These are phyloP conservation scores for Rhynchospora tenuis DNA, from an alignment of 176 grass and related monocot genomes.

Conservation along the genomic window DNA sequence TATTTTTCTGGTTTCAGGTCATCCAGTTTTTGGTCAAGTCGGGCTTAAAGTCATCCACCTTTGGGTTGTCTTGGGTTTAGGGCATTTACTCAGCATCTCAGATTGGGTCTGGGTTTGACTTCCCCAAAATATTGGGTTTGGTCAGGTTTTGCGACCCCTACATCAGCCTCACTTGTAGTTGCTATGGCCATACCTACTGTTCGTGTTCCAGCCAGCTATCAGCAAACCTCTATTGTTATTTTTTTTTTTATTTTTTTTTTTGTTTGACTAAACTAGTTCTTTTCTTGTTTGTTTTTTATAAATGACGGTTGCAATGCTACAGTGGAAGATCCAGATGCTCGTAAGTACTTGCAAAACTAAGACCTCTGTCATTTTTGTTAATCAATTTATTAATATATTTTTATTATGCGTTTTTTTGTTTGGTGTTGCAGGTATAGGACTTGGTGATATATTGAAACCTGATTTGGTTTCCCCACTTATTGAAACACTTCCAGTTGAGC, in stretches of 20 bases:
- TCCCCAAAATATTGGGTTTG: no score
- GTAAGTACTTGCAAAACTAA: constrained; percentile 38
- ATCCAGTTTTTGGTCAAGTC: no score
- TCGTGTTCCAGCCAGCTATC: background rate
- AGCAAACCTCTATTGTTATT: background rate
- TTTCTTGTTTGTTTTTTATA: constrained; percentile 5
- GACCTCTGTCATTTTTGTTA: background rate
- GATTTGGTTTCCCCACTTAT: constrained; percentile 74
- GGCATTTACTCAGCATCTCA: no score
- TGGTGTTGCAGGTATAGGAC: constrained; percentile 56
- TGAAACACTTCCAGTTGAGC: constrained; percentile 68
- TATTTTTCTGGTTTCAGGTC: no score
- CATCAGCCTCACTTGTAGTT: no score
- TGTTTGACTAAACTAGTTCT: background rate
- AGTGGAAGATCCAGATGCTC: constrained; percentile 76
- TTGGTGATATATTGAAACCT: constrained; percentile 87
- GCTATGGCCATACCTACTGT: no score
- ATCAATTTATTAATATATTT: background rate
- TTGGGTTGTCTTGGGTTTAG: no score
- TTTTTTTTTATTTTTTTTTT: background rate
- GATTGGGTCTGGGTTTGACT: no score
- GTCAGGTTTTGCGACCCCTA: no score
- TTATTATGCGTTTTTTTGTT: constrained; percentile 4
- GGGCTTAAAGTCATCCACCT: no score
- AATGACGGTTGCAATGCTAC: constrained; percentile 25